Evolutionary conservation across 306 rosid genomes (phyloP).

Genomic region (Begonia peltatifolia): DNA sequence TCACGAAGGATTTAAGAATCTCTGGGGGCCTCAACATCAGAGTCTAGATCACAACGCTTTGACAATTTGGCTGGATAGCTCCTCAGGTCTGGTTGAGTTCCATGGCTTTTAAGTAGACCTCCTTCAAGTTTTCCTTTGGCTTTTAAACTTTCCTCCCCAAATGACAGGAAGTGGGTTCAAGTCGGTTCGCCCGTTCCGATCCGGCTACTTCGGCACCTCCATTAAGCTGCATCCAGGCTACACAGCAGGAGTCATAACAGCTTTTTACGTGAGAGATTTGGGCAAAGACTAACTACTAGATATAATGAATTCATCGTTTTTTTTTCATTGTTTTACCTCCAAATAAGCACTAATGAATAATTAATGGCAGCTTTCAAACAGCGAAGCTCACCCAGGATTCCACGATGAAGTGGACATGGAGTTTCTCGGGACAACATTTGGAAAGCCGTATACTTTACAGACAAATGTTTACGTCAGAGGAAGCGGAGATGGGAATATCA

Average conservation of each 20-base stretch:
- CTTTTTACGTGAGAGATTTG: conserved; percentile 55
- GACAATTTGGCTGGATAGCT: conserved; percentile 76
- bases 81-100: conserved; percentile 32
- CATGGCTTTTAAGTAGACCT: no score
- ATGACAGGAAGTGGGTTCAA: conserved; percentile 82
- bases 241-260: conserved; percentile 88
- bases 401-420: not conserved
- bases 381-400: conserved; percentile 1
- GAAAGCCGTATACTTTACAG: conserved; percentile 44
- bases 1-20: conserved; percentile 44
- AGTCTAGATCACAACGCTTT: conserved; percentile 35
- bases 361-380: not conserved
- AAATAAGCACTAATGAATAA: not conserved
- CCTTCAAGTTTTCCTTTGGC: not conserved
- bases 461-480: conserved; percentile 59
- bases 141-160: not conserved
- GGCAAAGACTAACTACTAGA: not conserved
- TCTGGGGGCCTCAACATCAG: conserved; percentile 87
- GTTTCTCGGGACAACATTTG: not conserved
- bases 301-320: no score
- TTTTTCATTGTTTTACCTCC: no score
- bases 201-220: conserved; percentile 76
- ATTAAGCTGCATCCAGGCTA: conserved; percentile 86
- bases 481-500: conserved; percentile 45
- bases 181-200: conserved; percentile 54